phyloP scores from a whole-genome alignment of 768 basidiomycete genomes.

The Basidioascus undulatus region DNA sequence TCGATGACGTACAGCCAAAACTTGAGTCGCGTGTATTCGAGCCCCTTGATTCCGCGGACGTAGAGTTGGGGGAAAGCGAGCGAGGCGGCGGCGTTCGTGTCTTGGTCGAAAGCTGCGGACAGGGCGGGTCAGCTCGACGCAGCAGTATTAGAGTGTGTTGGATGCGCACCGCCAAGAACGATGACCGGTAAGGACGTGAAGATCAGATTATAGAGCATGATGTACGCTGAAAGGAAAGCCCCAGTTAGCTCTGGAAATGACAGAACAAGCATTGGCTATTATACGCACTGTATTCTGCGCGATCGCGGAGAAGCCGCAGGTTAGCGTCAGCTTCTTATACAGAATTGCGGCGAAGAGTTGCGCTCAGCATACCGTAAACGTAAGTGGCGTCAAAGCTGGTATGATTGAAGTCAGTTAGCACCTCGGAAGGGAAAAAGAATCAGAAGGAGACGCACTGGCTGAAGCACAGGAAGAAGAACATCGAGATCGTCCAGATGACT shows the following conservation, averaged over 20 bases:
- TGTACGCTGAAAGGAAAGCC: too few species aligned
- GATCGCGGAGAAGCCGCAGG: too few species aligned
- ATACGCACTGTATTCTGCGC: slow-evolving; percentile 61
- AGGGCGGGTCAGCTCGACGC: slow-evolving; percentile 4
- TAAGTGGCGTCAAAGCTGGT: slow-evolving; percentile 78
- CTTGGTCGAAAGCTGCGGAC: slow-evolving; percentile 66
- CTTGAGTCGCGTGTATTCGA: slow-evolving; percentile 72
- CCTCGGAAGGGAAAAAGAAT: slow-evolving; percentile 2
- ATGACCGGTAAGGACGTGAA: slow-evolving; percentile 90
- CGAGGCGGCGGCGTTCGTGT: slow-evolving; percentile 68
- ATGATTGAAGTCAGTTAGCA: background rate
- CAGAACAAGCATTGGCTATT: too few species aligned
- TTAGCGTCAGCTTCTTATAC: too few species aligned
- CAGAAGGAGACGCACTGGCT: slow-evolving; percentile 33
- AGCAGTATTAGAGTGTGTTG: background rate
- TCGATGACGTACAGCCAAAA: slow-evolving; percentile 93
- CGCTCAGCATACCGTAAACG: too few species aligned
- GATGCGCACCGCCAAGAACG: slow-evolving; percentile 47
- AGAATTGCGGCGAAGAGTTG: too few species aligned
- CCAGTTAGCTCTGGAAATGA: too few species aligned
- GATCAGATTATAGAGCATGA: slow-evolving; percentile 67
- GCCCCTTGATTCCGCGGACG: slow-evolving; percentile 70
- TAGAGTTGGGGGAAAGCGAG: slow-evolving; percentile 91
- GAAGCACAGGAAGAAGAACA: slow-evolving; percentile 84
- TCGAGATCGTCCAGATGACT: slow-evolving; percentile 73